Conservation (phyloP, 192 early-diverging fungal genomes). For the Dispira parvispora region DNA sequence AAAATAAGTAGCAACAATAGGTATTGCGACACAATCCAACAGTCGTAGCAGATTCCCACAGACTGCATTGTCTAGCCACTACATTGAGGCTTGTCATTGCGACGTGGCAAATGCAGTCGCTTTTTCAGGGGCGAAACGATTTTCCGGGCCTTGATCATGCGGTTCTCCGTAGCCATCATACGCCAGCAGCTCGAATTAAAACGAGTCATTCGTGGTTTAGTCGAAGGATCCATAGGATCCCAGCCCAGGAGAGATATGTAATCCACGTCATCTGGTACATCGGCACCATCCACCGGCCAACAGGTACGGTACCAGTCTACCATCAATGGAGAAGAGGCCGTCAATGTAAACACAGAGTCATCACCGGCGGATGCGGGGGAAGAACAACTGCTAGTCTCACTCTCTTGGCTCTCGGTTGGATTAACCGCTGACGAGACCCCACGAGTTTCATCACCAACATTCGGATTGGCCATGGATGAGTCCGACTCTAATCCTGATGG, state of each 20-base stretch:
- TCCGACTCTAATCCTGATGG: background rate
- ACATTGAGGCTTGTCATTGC: background rate
- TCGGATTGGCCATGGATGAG: background rate
- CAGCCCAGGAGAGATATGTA: slow-evolving; percentile 1
- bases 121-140: slow-evolving; percentile 7
- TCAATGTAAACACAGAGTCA: background rate
- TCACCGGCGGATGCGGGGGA: background rate
- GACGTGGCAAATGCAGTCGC: slow-evolving; percentile 2
- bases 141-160: slow-evolving; percentile 3
- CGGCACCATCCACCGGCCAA: slow-evolving; percentile 7
- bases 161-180: slow-evolving; percentile 11
- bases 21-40: no score
- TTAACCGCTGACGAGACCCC: background rate
- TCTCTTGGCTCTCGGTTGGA: background rate
- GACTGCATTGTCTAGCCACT: no score
- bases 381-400: background rate
- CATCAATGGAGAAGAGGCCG: slow-evolving; percentile 2
- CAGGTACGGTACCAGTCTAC: slow-evolving; percentile 5
- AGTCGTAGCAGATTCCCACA: no score
- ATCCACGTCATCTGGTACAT: background rate
- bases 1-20: no score
- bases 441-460: background rate
- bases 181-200: slow-evolving; percentile 9
- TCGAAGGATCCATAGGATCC: background rate
- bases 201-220: slow-evolving; percentile 2